These are phyloP conservation scores for Penicillium sp. DNA, from an alignment of 2,329 filamentous ascomycete species.

Conservation along the genomic window DNA sequence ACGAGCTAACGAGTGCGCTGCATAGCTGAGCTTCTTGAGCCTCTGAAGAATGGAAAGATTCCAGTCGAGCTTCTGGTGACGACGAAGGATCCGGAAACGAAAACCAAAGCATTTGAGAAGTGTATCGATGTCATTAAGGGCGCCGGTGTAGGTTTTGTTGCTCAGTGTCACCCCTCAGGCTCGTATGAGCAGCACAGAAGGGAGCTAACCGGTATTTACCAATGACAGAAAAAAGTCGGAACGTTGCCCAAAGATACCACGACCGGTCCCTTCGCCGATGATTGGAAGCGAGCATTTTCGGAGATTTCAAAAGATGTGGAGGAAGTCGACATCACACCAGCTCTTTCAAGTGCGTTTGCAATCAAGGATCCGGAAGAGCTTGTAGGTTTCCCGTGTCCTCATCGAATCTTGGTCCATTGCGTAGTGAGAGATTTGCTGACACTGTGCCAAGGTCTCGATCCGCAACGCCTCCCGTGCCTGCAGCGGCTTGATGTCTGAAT, in stretches of 20 bases:
- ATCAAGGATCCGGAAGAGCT: slow-evolving; percentile 94
- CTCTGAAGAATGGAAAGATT: slow-evolving; percentile 84
- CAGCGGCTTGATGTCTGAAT: slow-evolving; percentile 89
- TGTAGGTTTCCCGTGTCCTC: slow-evolving; percentile 35
- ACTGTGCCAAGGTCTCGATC: slow-evolving; percentile 62
- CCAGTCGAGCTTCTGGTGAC: slow-evolving; percentile 87
- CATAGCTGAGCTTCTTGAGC: slow-evolving; percentile 83
- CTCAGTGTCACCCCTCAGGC: not conserved
- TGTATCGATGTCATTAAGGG: slow-evolving; percentile 81
- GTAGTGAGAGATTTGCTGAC: slow-evolving; percentile 7
- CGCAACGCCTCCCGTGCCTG: slow-evolving; percentile 90
- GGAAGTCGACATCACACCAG: slow-evolving; percentile 76
- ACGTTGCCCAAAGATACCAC: slow-evolving; percentile 78
- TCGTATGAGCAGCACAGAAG: no score
- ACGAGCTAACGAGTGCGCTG: slow-evolving; percentile 6
- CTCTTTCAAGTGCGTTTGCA: slow-evolving; percentile 80
- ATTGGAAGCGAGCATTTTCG: slow-evolving; percentile 82
- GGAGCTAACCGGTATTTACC: not conserved
- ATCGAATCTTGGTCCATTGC: slow-evolving; percentile 2
- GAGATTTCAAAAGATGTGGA: slow-evolving; percentile 79
- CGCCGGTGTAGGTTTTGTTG: slow-evolving; percentile 63
- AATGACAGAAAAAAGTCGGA: slow-evolving; percentile 74
- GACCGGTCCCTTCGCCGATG: slow-evolving; percentile 82
- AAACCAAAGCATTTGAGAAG: slow-evolving; percentile 81
- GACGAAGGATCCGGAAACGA: slow-evolving; percentile 85